Percentiles rank a stretch among this genome's conserved stretches.
Evolutionary conservation across 2,329 filamentous ascomycete genomes (phyloP).

Genomic region (Aspergillus ustus): DNA sequence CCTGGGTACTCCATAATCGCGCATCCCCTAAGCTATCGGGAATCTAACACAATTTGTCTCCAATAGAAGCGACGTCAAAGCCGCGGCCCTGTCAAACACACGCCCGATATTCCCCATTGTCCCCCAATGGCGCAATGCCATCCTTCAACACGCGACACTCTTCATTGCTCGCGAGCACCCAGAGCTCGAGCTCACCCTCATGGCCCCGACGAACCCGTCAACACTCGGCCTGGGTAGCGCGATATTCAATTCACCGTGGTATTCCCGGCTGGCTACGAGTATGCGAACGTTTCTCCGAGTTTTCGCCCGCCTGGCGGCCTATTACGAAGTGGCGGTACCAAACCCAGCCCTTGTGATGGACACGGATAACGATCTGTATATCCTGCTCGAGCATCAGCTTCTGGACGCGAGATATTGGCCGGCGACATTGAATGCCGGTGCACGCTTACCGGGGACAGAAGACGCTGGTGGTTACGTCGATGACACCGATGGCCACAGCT

Average conservation of each 20-base stretch:
- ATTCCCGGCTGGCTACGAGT: neutral
- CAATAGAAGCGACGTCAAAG: neutral
- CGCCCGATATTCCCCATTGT: neutral
- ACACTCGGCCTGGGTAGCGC: neutral
- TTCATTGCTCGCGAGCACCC: neutral
- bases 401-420: neutral
- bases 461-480: no score
- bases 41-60: neutral
- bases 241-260: neutral
- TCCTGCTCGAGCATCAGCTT: conserved; percentile 5
- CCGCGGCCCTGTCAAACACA: neutral
- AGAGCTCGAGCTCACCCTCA: neutral
- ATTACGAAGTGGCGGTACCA: neutral
- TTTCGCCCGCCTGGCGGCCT: neutral
- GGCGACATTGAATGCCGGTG: no score
- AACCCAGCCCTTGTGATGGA: neutral
- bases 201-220: neutral
- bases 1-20: no score
- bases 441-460: no score
- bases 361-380: conserved; percentile 7
- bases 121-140: conserved; percentile 1
- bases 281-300: neutral
- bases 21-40: neutral
- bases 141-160: neutral
- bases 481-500: neutral